phyloP scores from a whole-genome alignment of 441 rosid species.

The Macaranga tanarius region DNA sequence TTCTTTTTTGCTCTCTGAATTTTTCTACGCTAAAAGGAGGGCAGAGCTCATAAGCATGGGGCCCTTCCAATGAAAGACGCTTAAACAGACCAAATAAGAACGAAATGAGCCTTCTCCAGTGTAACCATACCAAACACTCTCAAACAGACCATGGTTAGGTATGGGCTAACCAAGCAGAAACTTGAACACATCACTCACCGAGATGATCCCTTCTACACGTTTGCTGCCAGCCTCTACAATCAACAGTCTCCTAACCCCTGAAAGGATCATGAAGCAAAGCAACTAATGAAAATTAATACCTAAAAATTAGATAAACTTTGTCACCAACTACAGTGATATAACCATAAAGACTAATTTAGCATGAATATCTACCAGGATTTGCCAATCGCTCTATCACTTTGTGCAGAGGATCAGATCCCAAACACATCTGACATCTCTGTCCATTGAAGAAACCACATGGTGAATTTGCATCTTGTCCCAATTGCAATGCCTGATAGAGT shows the following conservation, averaged over 20 bases:
- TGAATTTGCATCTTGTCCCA: conserved; percentile 78
- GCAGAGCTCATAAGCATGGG: conserved; percentile 22
- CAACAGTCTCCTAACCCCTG: conserved; percentile 87
- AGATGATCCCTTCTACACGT: conserved; percentile 91
- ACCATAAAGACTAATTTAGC: not conserved
- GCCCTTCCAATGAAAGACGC: conserved; percentile 30
- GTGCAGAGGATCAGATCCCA: conserved; percentile 54
- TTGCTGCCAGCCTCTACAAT: conserved; percentile 98
- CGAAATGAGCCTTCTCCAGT: conserved; percentile 21
- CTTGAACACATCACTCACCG: conserved; percentile 79
- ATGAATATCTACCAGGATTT: conserved; percentile 55
- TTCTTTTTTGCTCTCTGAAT: conserved; percentile 37
- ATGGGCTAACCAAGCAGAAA: conserved; percentile 60
- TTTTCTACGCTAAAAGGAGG: conserved; percentile 39
- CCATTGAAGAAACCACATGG: conserved; percentile 54
- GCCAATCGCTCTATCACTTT: conserved; percentile 70
- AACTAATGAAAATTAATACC: not conserved
- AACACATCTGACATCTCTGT: conserved; percentile 87
- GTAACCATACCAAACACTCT: conserved; percentile 16
- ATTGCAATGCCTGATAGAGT: conserved; percentile 76
- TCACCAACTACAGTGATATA: not conserved
- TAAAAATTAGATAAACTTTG: not conserved
- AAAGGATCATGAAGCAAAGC: conserved; percentile 15
- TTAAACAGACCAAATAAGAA: conserved; percentile 23
- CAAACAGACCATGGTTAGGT: conserved; percentile 8